These are phyloP conservation scores for Komagataella pastoris DNA, from an alignment of 805 yeast species.

Conservation along the genomic window DNA sequence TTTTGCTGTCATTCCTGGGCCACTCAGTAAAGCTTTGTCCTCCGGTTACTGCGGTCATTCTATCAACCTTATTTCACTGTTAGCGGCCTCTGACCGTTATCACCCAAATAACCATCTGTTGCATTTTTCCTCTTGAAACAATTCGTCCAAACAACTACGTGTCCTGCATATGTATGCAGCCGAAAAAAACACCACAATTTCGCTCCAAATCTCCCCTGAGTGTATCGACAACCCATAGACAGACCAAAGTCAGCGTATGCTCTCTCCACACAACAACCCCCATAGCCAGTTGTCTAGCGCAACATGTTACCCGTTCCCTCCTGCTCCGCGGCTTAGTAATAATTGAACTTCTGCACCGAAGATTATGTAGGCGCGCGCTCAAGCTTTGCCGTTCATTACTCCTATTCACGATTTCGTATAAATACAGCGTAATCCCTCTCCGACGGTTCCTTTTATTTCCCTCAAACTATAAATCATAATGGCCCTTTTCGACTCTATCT, in stretches of 20 bases:
- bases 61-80: no score
- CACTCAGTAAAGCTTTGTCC: no score
- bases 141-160: background rate
- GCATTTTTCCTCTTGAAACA: background rate
- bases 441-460: background rate
- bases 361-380: background rate
- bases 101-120: background rate
- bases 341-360: background rate
- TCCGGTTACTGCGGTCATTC: no score
- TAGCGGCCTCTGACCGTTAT: no score
- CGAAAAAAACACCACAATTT: background rate
- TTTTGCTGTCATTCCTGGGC: no score
- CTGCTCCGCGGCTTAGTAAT: background rate
- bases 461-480: background rate
- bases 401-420: background rate
- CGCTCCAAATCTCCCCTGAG: no score
- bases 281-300: background rate
- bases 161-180: background rate
- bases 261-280: background rate
- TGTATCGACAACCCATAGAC: no score
- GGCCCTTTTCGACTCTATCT: background rate
- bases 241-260: background rate
- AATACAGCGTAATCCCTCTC: background rate
- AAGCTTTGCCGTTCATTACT: background rate
- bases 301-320: background rate